Conservation (phyloP, 495 filamentous ascomycete genomes). For the Filosporella fistucella region DNA sequence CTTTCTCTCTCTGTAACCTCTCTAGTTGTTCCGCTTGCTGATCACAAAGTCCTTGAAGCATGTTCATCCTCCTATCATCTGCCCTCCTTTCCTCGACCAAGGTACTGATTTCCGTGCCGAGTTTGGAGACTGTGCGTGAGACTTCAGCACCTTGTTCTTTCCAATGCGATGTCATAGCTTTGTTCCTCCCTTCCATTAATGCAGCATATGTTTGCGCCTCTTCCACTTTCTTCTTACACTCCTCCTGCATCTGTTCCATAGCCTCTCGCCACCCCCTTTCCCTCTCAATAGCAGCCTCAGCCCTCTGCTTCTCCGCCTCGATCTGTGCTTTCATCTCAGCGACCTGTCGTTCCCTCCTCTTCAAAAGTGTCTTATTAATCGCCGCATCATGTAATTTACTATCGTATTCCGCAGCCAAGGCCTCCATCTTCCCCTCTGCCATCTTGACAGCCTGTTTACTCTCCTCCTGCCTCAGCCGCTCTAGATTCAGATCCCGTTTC, state of each 20-base stretch:
- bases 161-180: constrained; percentile 64
- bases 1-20: constrained; percentile 52
- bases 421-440: constrained; percentile 68
- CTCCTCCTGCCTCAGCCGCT: constrained; percentile 68
- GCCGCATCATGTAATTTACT: constrained; percentile 66
- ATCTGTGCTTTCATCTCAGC: constrained; percentile 65
- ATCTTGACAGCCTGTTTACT: constrained; percentile 66
- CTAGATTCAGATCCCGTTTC: constrained; percentile 72
- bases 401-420: constrained; percentile 61
- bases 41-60: constrained; percentile 58
- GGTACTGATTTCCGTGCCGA: constrained; percentile 45
- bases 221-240: constrained; percentile 57
- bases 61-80: constrained; percentile 53
- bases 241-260: constrained; percentile 55
- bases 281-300: constrained; percentile 50
- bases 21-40: constrained; percentile 67
- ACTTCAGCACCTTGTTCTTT: constrained; percentile 37
- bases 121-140: background rate
- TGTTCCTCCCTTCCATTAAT: constrained; percentile 59
- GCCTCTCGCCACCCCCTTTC: constrained; percentile 60
- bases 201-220: constrained; percentile 53
- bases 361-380: constrained; percentile 63
- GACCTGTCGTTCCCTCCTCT: constrained; percentile 75
- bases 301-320: constrained; percentile 59
- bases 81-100: constrained; percentile 43